Evolutionary conservation across 73 alveolate species (phyloP), one percentile per base, ranked within the genome.

Genomic region (Symbiodinium natans): DNA sequence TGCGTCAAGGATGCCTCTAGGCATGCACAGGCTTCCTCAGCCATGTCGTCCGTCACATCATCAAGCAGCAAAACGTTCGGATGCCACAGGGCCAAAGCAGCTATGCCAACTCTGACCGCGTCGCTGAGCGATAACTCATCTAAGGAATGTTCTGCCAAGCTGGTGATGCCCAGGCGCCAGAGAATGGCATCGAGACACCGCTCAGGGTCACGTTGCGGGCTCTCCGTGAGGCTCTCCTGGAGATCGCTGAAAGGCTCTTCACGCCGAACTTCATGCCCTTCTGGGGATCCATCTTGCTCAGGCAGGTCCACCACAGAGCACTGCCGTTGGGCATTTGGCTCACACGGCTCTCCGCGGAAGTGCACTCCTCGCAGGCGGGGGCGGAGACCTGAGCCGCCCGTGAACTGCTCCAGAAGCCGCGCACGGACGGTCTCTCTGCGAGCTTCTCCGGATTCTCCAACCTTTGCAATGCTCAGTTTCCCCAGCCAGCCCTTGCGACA

Each of bases 31-130:
- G 86, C 73, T 36, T 34, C 59, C 2, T 19, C 41, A 2, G n/a
- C 74, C 86, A 88, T 29, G 38, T 41, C 95, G 10, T 87, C 94
- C 7, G 95, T 88, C 48, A 63, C 95, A 88, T 88, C 95, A 40
- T 88, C 95, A 42, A 88, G 77, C 71, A 88, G 42, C 59, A 88
- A 25, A 19, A 41, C 86, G 41, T 88, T 83, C 41, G 95, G 95
- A 17, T 63, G 29, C 86, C 86, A 41, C 46, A 88, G 7, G 68
- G 40, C 71, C 46, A 88, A 71, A n/a, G 40, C 39, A 8, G 85
- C 74, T 25, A 63, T 40, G 17, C 86, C 85, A 43, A 63, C 71
- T 6, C 85, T 83, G 17, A 88, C 17, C 73, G 41, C 42, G 38
- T n/a, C 46, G 21, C 36, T 17, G 27, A 4, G 10, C 11, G 86